Conservation (phyloP, 176 grass and related monocot genomes). For the Rhynchospora breviuscula region DNA sequence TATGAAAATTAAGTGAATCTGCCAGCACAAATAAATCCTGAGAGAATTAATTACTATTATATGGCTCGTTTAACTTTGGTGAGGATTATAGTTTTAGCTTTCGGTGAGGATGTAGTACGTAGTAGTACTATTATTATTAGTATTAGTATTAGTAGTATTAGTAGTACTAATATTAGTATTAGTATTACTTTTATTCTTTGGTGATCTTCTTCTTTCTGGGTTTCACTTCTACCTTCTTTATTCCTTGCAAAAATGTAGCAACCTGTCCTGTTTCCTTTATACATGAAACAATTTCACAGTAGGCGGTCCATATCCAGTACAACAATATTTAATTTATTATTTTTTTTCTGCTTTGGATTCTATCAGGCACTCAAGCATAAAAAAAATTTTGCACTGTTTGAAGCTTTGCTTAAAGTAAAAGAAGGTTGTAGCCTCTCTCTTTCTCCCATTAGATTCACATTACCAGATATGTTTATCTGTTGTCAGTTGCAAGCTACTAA, state of each 20-base stretch:
- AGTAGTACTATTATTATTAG: no score
- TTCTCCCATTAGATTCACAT: not conserved
- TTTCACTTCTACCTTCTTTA: no score
- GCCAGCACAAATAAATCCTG: not conserved
- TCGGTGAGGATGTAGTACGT: no score
- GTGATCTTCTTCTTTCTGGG: no score
- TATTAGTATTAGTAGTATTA: no score
- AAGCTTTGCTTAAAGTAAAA: constrained; percentile 46
- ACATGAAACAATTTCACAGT: no score
- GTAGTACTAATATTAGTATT: no score
- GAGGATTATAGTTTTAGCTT: no score
- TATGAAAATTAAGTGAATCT: not conserved
- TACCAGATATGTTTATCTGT: not conserved
- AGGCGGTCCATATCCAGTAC: not conserved
- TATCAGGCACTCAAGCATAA: constrained; percentile 32
- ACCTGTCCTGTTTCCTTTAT: no score
- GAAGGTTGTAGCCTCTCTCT: constrained; percentile 22
- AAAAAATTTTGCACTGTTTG: constrained; percentile 32
- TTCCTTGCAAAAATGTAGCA: no score
- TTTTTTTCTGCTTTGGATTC: not conserved
- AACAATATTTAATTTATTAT: not conserved
- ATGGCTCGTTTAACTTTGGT: no score
- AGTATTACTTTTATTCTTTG: no score
- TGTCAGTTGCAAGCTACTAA: not conserved
- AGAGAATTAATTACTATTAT: not conserved